Percentiles rank a stretch among this genome's conserved stretches.
Evolutionary conservation across 179 eudicot genomes (phyloP).

Genomic region (Vitellaria paradoxa): DNA sequence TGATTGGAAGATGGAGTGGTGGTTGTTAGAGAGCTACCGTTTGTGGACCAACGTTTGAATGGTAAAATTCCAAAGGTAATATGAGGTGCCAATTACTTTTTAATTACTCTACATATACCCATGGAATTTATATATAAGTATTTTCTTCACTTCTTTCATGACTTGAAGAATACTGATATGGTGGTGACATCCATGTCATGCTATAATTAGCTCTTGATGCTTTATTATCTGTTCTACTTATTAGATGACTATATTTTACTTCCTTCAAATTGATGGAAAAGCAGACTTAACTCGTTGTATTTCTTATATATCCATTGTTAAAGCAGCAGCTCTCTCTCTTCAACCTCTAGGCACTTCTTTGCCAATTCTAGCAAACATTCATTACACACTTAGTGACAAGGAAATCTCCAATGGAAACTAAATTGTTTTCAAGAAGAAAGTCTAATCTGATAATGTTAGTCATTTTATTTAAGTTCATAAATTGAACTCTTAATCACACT

Average conservation of each 20-base stretch:
- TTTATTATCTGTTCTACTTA: not conserved
- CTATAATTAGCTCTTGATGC: not conserved
- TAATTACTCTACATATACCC: not conserved
- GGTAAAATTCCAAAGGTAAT: slow-evolving; percentile 62
- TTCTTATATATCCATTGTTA: not conserved
- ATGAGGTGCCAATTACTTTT: not conserved
- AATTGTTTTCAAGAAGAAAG: not conserved
- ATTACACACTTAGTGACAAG: not conserved
- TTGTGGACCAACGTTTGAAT: slow-evolving; percentile 54
- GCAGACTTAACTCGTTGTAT: not conserved
- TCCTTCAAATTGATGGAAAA: not conserved
- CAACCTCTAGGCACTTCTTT: not conserved
- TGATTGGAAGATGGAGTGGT: slow-evolving; percentile 53
- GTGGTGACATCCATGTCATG: not conserved
- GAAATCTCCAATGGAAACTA: not conserved
- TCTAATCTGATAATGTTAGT: not conserved
- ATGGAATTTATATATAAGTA: not conserved
- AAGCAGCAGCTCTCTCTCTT: not conserved
- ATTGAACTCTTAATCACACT: not conserved
- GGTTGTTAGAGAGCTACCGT: slow-evolving; percentile 50
- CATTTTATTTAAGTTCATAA: too few species aligned
- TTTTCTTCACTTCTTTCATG: not conserved
- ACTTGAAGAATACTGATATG: not conserved
- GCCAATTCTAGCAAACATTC: not conserved
- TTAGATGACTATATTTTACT: not conserved